phyloP scores from a whole-genome alignment of 495 filamentous ascomycete species.

The Wilcoxina mikolae region DNA sequence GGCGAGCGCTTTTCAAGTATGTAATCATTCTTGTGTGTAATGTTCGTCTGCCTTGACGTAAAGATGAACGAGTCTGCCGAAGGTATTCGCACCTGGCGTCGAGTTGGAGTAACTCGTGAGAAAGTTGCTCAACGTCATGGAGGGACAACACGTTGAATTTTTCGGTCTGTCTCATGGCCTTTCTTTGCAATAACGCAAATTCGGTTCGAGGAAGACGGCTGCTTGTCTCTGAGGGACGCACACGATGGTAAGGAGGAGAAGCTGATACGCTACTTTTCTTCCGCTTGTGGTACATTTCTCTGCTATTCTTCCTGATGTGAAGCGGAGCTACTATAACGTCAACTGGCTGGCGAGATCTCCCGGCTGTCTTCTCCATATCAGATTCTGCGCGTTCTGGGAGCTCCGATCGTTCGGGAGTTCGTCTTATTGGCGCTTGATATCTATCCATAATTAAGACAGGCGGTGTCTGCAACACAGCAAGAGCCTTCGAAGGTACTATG shows the following conservation, averaged over 20 bases:
- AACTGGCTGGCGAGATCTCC: not conserved
- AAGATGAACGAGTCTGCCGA: slow-evolving; percentile 50
- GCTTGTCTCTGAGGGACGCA: slow-evolving; percentile 39
- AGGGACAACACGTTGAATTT: slow-evolving; percentile 53
- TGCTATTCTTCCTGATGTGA: not conserved
- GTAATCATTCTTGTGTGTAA: slow-evolving; percentile 54
- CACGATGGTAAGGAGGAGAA: slow-evolving; percentile 39
- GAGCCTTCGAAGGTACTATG: slow-evolving; percentile 21
- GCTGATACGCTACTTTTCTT: slow-evolving; percentile 26
- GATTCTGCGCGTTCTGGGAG: not conserved
- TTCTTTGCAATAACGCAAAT: slow-evolving; percentile 40
- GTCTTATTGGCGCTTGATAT: not conserved
- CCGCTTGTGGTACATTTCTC: slow-evolving; percentile 33
- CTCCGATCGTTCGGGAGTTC: not conserved
- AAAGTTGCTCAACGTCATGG: slow-evolving; percentile 51
- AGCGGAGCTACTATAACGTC: not conserved
- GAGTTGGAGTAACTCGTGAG: slow-evolving; percentile 53
- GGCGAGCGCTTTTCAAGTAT: slow-evolving; percentile 48
- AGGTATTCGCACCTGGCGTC: slow-evolving; percentile 60
- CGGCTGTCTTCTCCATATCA: not conserved
- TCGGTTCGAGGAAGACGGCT: slow-evolving; percentile 37
- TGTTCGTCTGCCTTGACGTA: slow-evolving; percentile 50
- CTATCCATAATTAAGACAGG: slow-evolving; percentile 12
- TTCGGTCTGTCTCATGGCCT: slow-evolving; percentile 48
- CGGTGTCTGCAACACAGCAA: slow-evolving; percentile 2